Conservation (phyloP, 1,139 yeast genomes). For the Candida sanyaensis region DNA sequence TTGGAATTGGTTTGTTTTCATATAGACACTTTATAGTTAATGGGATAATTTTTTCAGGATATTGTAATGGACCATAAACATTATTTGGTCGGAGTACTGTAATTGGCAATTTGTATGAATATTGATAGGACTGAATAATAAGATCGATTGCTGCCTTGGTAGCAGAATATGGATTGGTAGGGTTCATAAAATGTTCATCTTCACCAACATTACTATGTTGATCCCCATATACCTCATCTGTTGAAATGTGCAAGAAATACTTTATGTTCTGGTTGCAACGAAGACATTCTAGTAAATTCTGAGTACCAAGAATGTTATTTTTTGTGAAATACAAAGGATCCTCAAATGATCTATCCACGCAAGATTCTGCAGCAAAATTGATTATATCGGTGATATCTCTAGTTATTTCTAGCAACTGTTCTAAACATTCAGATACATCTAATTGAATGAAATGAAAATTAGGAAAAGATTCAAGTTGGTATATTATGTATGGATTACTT, state of each 20-base stretch:
- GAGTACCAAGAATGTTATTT: slow-evolving; percentile 54
- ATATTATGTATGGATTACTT: slow-evolving; percentile 14
- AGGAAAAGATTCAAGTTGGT: slow-evolving; percentile 16
- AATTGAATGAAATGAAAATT: slow-evolving; percentile 30
- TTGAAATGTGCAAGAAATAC: slow-evolving; percentile 52
- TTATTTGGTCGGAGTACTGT: slow-evolving; percentile 53
- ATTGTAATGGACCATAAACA: slow-evolving; percentile 58
- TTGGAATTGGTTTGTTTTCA: slow-evolving; percentile 23
- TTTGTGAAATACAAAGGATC: slow-evolving; percentile 47
- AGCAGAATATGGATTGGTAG: slow-evolving; percentile 64
- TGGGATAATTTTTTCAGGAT: slow-evolving; percentile 60
- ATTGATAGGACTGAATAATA: slow-evolving; percentile 48
- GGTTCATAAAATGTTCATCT: slow-evolving; percentile 36
- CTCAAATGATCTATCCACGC: slow-evolving; percentile 55
- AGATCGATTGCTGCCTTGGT: slow-evolving; percentile 60
- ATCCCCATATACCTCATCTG: slow-evolving; percentile 65
- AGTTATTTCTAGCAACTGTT: slow-evolving; percentile 4
- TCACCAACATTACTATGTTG: slow-evolving; percentile 24
- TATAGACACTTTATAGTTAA: slow-evolving; percentile 16
- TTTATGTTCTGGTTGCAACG: slow-evolving; percentile 18
- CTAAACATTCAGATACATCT: slow-evolving; percentile 37
- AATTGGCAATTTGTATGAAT: slow-evolving; percentile 46
- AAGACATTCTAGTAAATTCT: slow-evolving; percentile 48
- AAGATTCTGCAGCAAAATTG: slow-evolving; percentile 61
- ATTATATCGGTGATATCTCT: slow-evolving; percentile 33